Percentiles rank a stretch among this genome's conserved stretches.
phyloP scores from a whole-genome alignment of 176 grass and related monocot genomes.

The Zizania latifolia region DNA sequence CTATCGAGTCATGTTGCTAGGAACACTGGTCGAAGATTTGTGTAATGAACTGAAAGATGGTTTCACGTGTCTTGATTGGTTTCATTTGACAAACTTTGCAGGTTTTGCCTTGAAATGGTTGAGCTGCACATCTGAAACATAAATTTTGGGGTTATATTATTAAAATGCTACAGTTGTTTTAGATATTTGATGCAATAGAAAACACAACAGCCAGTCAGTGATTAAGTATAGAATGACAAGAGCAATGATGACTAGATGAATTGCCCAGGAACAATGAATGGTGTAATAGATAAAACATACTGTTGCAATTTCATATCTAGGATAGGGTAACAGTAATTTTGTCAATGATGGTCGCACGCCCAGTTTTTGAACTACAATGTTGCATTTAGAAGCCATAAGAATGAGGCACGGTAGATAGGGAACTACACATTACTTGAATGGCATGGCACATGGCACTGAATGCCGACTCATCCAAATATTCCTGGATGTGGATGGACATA shows the following conservation, averaged over 20 bases:
- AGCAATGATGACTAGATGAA: neutral
- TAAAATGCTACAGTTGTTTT: neutral
- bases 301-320: neutral
- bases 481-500: neutral
- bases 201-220: neutral
- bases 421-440: neutral
- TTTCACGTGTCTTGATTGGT: neutral
- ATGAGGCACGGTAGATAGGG: neutral
- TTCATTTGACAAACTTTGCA: neutral
- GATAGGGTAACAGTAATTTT: neutral
- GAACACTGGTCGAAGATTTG: neutral
- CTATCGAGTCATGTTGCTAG: neutral
- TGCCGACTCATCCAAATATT: neutral
- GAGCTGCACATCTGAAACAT: neutral
- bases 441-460: neutral
- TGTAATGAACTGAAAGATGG: neutral
- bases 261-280: neutral
- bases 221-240: neutral
- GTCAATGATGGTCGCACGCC: neutral
- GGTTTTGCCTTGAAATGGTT: neutral
- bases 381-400: neutral
- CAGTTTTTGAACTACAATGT: neutral
- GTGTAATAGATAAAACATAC: neutral
- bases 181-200: neutral
- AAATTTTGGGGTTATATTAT: neutral